Base-by-base conservation (phyloP, 495 filamentous ascomycete genomes). In the Penicillium coprophilum region DNA sequence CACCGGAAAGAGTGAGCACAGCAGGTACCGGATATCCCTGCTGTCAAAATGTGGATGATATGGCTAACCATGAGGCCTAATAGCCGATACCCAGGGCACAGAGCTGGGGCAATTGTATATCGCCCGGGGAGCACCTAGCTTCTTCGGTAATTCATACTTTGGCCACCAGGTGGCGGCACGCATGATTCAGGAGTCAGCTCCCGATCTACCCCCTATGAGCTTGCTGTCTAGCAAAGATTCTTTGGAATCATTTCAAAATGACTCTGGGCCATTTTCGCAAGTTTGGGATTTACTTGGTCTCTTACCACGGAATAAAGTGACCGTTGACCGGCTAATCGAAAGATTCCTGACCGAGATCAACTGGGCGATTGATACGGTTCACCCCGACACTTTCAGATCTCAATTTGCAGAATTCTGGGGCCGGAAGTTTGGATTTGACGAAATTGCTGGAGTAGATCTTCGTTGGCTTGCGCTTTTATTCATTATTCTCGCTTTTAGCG, bases 141-240 rank as follows among this genome's bases (percentile, higher is more conserved):
- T 60, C 48, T 60, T 60, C 31, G 58, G 58, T 9, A 60, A 60
- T 31, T 60, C 58, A 13, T 60, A 60, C 46, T 60, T 60, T 44
- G 58, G 58, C 34, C 58, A 60, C 43, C 58, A 60, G 47, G 58
- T 60, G 40, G 53, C 58, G 20, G 58, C 58, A 1, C 53, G 53
- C 10, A 60, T 60, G 58, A 60, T 60, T 17, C 53, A 60, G 43
- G 58, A 60, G 21, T 60, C 58, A 19, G 58, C 58, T 24, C 58
- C 58, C 12, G 58, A 60, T 38, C 34, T 60, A 17, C 58, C 58
- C 15, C 53, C 53, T 12, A 60, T 60, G 53, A 60, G 58, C 19
- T 34, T 60, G n/a, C 41, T 60, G 12, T 60, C 58, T 2, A 60
- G 46, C 17, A 60, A 60, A 31, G 53, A 60, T 28, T 60, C 58